Conservation (phyloP, 2,329 filamentous ascomycete species). For the Nemania sp. region DNA sequence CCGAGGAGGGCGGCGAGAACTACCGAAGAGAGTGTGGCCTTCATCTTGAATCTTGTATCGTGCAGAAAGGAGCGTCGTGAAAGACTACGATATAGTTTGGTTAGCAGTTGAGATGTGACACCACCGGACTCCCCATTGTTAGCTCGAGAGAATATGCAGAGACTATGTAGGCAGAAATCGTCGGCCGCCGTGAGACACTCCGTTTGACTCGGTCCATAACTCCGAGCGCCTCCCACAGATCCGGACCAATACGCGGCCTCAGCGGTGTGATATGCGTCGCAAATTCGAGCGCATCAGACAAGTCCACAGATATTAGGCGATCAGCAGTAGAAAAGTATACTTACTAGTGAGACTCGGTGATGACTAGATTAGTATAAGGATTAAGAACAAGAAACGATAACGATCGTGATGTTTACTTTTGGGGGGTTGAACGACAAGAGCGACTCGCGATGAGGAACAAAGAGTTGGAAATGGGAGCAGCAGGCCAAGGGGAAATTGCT, state of each 20-base stretch:
- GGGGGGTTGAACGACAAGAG: neutral
- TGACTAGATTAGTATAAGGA: constrained; percentile 10
- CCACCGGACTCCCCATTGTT: too few relatives aligned
- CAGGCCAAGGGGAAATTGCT: constrained; percentile 21
- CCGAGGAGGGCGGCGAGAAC: constrained; percentile 41
- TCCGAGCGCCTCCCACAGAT: neutral
- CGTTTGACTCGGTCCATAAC: neutral
- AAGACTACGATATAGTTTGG: constrained; percentile 5
- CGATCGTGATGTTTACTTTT: constrained; percentile 18
- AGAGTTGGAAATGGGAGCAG: constrained; percentile 7
- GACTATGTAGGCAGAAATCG: neutral
- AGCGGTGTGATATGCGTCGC: neutral
- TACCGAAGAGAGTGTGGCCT: constrained; percentile 37
- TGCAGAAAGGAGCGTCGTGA: constrained; percentile 23
- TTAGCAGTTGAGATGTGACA: constrained; percentile 7
- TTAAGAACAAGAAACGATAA: constrained; percentile 12
- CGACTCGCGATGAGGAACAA: neutral
- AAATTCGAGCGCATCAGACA: neutral
- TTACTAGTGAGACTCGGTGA: constrained; percentile 24
- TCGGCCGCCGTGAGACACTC: neutral
- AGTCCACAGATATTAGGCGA: neutral
- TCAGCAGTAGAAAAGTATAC: constrained; percentile 14
- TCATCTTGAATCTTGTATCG: constrained; percentile 39
- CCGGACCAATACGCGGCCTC: neutral
- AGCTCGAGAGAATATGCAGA: neutral